Evolutionary conservation across 2,329 filamentous ascomycete species (phyloP), one percentile per base, ranked within the genome.

Genomic region (Xylariaceae sp.): DNA sequence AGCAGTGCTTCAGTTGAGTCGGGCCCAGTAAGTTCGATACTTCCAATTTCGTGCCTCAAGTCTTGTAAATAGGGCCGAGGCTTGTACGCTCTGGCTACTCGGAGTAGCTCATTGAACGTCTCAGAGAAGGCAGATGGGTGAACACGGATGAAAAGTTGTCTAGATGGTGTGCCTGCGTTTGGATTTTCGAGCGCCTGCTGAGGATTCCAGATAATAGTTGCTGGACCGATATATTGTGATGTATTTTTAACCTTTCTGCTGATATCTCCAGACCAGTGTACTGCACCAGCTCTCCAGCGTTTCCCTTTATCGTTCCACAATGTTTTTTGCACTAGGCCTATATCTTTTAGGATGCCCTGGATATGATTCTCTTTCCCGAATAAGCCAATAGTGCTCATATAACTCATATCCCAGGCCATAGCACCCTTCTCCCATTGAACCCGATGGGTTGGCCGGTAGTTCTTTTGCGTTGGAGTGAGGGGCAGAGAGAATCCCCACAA

Each of bases 401-500:
- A 99, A 70, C 92, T 97, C 77, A 85, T 90, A 72, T 99, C 94
- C 92, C 93, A 97, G 1, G 86, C 86, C 36, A 97, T 78, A 18
- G 88, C 88, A 4, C 94, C 92, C 60, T 87, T 84, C 46, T 87
- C 81, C 23, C 86, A 85, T 46, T 86, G 84, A 18, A 91, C 87
- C 59, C 92, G 85, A 75, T 97, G 92, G 0, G 91, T 94, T 39
- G 91, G 85, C 44, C 94, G 81, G 69, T 97, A 97, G 45, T 88
- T 86, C 76, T 99, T 99, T 67, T 91, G 87, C 23, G 89, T 95
- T 0, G 93, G 91, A 4, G 89, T 91, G 59, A 96, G 71, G 0
- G 92, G 91, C 20, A 97, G 77, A 1, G 91, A 85, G 71, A 97
- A 96, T 33, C 92, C 83, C 94, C 94, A 99, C n/a, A 94, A 73